These are phyloP conservation scores for Hortaea werneckii DNA, from an alignment of 2,329 filamentous ascomycete genomes.

Conservation along the genomic window DNA sequence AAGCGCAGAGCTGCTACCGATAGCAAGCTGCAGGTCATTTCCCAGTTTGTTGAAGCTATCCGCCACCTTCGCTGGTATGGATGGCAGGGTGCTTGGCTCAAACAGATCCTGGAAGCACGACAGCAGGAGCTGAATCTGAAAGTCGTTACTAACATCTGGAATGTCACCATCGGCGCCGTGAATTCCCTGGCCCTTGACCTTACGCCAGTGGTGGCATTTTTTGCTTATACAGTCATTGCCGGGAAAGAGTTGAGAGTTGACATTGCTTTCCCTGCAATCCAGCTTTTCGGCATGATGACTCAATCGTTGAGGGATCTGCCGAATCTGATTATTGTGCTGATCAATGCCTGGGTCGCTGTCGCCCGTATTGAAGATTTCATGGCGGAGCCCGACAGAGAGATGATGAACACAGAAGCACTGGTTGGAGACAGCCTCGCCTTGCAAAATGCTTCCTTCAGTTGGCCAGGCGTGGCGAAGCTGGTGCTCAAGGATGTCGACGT, in stretches of 20 bases:
- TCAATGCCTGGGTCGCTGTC: conserved; percentile 77
- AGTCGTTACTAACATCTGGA: conserved; percentile 54
- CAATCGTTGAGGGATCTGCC: conserved; percentile 65
- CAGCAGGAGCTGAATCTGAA: conserved; percentile 57
- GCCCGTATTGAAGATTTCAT: conserved; percentile 78
- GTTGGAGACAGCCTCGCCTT: conserved; percentile 37
- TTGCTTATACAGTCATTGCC: conserved; percentile 65
- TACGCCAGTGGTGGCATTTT: conserved; percentile 74
- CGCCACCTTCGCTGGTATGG: conserved; percentile 73
- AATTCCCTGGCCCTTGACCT: conserved; percentile 62
- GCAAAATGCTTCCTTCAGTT: conserved; percentile 61
- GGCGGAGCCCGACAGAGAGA: conserved; percentile 63
- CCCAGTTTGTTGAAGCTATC: conserved; percentile 79
- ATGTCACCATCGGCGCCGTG: conserved; percentile 53
- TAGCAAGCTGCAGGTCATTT: conserved; percentile 65
- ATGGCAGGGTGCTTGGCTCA: conserved; percentile 69
- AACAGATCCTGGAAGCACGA: conserved; percentile 56
- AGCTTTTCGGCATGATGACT: conserved; percentile 69
- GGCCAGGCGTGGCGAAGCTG: conserved; percentile 56
- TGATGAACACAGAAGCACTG: conserved; percentile 27
- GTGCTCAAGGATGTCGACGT: conserved; percentile 47
- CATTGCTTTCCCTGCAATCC: conserved; percentile 75
- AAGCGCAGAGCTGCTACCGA: conserved; percentile 66
- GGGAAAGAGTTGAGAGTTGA: conserved; percentile 62
- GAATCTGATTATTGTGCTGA: conserved; percentile 59